Evolutionary conservation across 306 rosid genomes (phyloP), one percentile per base, ranked within the genome.

Genomic region (Oemleria cerasiformis): DNA sequence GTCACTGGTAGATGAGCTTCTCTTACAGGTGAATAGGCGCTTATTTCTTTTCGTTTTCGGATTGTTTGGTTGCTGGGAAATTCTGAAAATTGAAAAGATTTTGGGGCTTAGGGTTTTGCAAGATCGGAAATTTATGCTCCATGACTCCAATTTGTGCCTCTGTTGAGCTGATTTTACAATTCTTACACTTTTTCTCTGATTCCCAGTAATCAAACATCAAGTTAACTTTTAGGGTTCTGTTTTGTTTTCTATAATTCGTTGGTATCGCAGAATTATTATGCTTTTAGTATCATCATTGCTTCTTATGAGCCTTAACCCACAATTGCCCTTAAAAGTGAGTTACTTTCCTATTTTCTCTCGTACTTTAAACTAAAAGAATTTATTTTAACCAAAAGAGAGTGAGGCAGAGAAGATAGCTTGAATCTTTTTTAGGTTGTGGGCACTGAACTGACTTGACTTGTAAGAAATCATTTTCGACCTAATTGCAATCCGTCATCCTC

Each of bases 21-120:
- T 88, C 49, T 61, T 75, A 70, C 92, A 88, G 94, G 96, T 90
- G 77, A 74, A 62, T 65, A 10, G 17, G 47, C 8, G 13, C 21
- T 44, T 44, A 30, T 15, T 38, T 14, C 3, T 44, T 58, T 21
- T 30, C 25, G 23, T 36, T 42, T 50, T 70, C 25, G 11, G 41
- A 56, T 56, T 68, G 30, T 39, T 39, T 72, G 65, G 65, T 38
- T 68, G n/a, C 9, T 71, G 9, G 47, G 14, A 39, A 56, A 41
- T 56, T 47, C 21, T 25, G 23, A 34, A 34, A 38, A 14, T 19
- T 36, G 72, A 42, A 70, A 17, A 16, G 45, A 56, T 34, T 77
- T 70, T 39, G 34, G 47, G 64, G 47, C 21, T 38, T 72, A 63
- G 85, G 84, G 41, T 43, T 62, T 79, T 39, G 16, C 36, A 50